These are phyloP conservation scores for Neckera pumila DNA, from an alignment of 225 moss, liverwort and hornwort genomes.

Conservation along the genomic window DNA sequence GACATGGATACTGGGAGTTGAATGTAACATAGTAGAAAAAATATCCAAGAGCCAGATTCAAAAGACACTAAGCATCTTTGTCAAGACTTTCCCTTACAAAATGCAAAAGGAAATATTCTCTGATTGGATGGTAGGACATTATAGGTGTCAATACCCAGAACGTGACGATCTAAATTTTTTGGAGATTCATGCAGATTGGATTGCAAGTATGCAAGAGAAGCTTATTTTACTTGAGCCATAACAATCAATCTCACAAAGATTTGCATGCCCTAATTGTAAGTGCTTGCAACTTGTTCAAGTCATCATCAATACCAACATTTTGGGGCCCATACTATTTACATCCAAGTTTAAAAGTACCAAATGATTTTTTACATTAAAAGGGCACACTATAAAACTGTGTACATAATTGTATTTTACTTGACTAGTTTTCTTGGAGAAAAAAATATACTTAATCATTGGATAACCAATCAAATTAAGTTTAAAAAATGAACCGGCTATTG, in stretches of 20 bases:
- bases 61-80: neutral
- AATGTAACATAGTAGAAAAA: neutral
- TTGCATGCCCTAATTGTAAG: neutral
- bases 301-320: neutral
- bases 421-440: no score
- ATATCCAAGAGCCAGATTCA: no score
- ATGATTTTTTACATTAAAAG: no score
- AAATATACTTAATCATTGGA: no score
- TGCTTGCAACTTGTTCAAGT: neutral
- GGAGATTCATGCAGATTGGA: neutral
- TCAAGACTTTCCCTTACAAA: neutral
- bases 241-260: neutral
- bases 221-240: neutral
- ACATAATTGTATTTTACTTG: no score
- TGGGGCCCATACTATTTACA: neutral
- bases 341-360: no score
- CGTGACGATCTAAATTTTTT: rapidly evolving
- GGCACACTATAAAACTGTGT: no score
- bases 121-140: neutral
- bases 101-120: neutral
- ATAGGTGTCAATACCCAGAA: rapidly evolving
- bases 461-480: no score
- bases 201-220: neutral
- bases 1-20: neutral
- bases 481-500: no score